Percentiles rank a stretch among this genome's conserved stretches.
These are phyloP conservation scores for Sapria himalayana DNA, from an alignment of 345 rosid species.

Conservation along the genomic window DNA sequence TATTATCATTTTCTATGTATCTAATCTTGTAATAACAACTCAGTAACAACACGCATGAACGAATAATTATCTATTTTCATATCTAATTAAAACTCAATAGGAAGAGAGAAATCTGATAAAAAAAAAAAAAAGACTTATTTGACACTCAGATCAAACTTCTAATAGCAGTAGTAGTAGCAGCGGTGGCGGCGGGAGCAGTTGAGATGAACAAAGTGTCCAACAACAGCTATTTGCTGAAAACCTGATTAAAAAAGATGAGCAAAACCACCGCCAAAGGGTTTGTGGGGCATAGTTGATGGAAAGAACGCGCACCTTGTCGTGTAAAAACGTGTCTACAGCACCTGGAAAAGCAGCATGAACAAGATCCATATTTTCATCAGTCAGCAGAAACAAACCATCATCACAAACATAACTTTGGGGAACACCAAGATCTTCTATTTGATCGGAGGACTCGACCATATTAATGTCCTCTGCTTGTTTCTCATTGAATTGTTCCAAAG, in stretches of 20 bases:
- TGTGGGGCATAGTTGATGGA: background rate
- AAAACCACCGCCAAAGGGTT: no score
- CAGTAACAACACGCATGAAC: no score
- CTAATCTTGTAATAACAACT: no score
- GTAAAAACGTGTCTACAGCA: slow-evolving; percentile 34
- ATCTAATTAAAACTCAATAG: no score
- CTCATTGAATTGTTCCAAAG: slow-evolving; percentile 15
- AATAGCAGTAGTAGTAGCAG: background rate
- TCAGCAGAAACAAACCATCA: slow-evolving; percentile 32
- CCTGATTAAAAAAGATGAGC: no score
- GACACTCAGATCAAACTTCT: background rate
- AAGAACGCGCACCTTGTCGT: slow-evolving; percentile 34
- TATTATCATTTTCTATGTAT: no score
- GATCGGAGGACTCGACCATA: slow-evolving; percentile 23
- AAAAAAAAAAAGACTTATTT: no score
- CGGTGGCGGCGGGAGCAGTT: background rate
- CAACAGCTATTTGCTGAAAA: background rate
- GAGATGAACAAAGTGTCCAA: background rate
- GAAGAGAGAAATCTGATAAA: no score
- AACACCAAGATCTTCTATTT: slow-evolving; percentile 22
- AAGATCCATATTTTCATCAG: slow-evolving; percentile 60
- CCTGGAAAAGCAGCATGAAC: slow-evolving; percentile 49
- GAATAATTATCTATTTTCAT: no score
- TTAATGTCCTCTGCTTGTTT: slow-evolving; percentile 22
- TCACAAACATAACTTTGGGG: slow-evolving; percentile 33